Evolutionary conservation across 345 rosid genomes (phyloP).

Genomic region (Citrus mangshanensis): DNA sequence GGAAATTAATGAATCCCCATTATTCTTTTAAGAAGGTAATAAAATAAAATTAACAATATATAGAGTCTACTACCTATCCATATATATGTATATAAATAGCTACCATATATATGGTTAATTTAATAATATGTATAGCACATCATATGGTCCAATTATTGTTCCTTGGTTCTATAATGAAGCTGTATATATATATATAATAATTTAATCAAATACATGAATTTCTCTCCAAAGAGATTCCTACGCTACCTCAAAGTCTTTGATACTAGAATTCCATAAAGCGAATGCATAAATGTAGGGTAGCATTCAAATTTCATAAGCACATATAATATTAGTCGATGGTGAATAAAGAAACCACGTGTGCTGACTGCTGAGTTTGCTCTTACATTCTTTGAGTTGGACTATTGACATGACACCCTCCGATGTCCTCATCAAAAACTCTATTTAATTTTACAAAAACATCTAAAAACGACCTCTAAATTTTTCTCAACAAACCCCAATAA

Average conservation of each 20-base stretch:
- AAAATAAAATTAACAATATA: too few relatives aligned
- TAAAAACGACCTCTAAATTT: too few relatives aligned
- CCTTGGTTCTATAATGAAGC: background rate
- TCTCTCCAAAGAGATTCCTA: background rate
- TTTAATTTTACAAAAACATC: too few relatives aligned
- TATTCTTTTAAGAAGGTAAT: background rate
- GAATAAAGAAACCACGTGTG: constrained; percentile 34
- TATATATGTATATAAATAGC: background rate
- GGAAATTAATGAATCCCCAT: background rate
- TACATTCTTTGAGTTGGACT: too few relatives aligned
- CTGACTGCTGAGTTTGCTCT: background rate
- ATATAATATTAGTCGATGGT: constrained; percentile 23
- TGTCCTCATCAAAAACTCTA: too few relatives aligned
- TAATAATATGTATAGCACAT: background rate
- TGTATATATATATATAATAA: too few relatives aligned
- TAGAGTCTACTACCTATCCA: background rate
- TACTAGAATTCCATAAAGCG: constrained; percentile 23
- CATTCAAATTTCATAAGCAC: constrained; percentile 29
- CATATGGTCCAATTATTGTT: background rate
- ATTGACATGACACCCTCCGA: too few relatives aligned
- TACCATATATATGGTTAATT: background rate
- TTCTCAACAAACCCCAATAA: too few relatives aligned
- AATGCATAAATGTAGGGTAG: background rate
- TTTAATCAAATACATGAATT: background rate
- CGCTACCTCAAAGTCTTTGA: constrained; percentile 12